Evolutionary conservation across 1,284 basidiomycete species (phyloP), one percentile per base, ranked within the genome.

Genomic region (Cystobasidium pallidum): DNA sequence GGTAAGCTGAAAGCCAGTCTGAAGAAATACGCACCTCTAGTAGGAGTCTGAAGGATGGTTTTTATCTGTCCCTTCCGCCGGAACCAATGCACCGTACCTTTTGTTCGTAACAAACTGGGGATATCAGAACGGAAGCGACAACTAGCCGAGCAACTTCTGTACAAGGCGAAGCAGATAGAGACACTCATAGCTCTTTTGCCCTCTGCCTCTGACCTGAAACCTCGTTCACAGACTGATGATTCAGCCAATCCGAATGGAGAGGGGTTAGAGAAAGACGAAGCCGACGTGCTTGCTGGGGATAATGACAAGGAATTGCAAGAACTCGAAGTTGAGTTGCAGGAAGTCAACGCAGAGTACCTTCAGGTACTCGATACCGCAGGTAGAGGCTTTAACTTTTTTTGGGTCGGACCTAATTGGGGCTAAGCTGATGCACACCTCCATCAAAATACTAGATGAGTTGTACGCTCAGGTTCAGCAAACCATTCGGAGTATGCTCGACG

Each of bases 151-250:
- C 91, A 92, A 77, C 83, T 92, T 49, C 85, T 92, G 52, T 84
- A 87, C 39, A 92, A 92, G 78, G 90, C 90, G 19, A 92, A 92
- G 78, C 90, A 92, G 79, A 85, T 92, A 54, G 88, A 92, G 77
- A 88, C 86, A 75, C 84, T 92, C 58, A 90, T 92, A 51, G 85
- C 89, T 70, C 88, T 88, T 0, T 80, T 92, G 19, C 90, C 91
- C 0, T 85, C 65, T 13, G 28, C 86, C 57, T 82, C 86, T 76
- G 80, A 78, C 0, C 88, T 89, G 87, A 82, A 83, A n/a, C 19
- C 43, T 11, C 7, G 43, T 19, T 45, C 43, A 19, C 11, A 45
- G 19, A 19, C 8, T 15, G 15, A 6, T 3, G 8, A 11, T 4
- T 76, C 81, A 17, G 89, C 86, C 0, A 91, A 91, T 76, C 85